These are phyloP conservation scores for Tricholoma sp. DNA, from an alignment of 768 basidiomycete genomes.

Conservation along the genomic window DNA sequence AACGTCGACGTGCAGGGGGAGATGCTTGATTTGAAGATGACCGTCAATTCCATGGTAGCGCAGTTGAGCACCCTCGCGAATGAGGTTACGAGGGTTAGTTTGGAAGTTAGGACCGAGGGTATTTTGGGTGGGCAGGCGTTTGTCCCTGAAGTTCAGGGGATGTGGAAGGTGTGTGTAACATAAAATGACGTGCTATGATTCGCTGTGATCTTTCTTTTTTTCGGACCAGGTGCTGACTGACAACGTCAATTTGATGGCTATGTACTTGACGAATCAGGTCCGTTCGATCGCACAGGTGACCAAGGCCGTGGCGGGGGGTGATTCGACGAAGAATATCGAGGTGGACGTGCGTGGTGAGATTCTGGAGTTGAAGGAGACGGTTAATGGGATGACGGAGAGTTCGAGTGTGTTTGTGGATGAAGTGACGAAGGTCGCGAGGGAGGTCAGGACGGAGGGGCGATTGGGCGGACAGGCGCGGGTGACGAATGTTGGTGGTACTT, in stretches of 20 bases:
- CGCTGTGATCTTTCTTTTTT: not conserved
- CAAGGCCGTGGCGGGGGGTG: conserved; percentile 90
- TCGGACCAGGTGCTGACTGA: conserved; percentile 49
- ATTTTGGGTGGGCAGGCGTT: no score
- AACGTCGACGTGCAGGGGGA: conserved; percentile 92
- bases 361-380: conserved; percentile 82
- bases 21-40: conserved; percentile 85
- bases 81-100: conserved; percentile 52
- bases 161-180: conserved; percentile 76
- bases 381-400: conserved; percentile 92
- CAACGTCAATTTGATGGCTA: conserved; percentile 86
- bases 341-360: conserved; percentile 83
- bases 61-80: conserved; percentile 69
- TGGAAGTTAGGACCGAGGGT: no score
- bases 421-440: conserved; percentile 73
- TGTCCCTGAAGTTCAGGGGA: conserved; percentile 48
- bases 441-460: conserved; percentile 95
- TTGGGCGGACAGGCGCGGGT: conserved; percentile 94
- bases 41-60: conserved; percentile 83
- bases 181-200: not conserved
- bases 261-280: conserved; percentile 88
- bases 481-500: conserved; percentile 39
- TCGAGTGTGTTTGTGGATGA: conserved; percentile 38
- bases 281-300: conserved; percentile 85
- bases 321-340: conserved; percentile 47